Evolutionary conservation across 1,284 basidiomycete species (phyloP), one percentile per base, ranked within the genome.

Genomic region (Ceratobasidium sp.): DNA sequence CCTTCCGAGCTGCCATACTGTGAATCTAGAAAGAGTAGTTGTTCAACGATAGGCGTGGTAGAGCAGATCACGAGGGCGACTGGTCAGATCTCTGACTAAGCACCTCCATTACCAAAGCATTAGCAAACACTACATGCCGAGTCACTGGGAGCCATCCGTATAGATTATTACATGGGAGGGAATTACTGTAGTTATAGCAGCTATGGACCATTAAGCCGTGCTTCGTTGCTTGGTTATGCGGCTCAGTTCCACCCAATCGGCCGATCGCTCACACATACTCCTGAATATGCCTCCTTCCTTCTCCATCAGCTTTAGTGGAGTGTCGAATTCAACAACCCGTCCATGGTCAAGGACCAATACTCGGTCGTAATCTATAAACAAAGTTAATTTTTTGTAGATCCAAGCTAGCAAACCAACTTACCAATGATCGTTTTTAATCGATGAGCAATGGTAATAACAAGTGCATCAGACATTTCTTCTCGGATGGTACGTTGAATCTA

Each of bases 371-470:
- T 93, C 88, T 72, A 80, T 77, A 36, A 80, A 75, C 27, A 47
- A 13, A 9, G 79, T 77, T 42, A n/a, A 56, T 6, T n/a, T 53
- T 52, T 49, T 46, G 44, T 21, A 39, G n/a, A 9, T 8, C 30
- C 29, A 23, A 49, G 33, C 46, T 19, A 19, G 21, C 7, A 16
- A 29, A n/a, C 19, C 9, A 11, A 54, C 67, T 42, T 44, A 72
- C 72, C 72, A 29, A 89, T 82, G 50, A 89, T 83, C 0, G 89
- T 90, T 73, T 86, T 87, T 23, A 89, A 75, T 5, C 87, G 80
- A 75, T 91, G 90, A 0, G 92, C 93, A 72, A 95, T 93, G 1
- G 91, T 94, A 71, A 96, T 84, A 23, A 95, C 85, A 41, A 92
- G 88, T 0, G 88, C 84, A 2, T 83, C 81, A 11, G 82, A 79